Conservation (phyloP, 1,139 yeast species). For the Zygosaccharomyces pseudobailii region DNA sequence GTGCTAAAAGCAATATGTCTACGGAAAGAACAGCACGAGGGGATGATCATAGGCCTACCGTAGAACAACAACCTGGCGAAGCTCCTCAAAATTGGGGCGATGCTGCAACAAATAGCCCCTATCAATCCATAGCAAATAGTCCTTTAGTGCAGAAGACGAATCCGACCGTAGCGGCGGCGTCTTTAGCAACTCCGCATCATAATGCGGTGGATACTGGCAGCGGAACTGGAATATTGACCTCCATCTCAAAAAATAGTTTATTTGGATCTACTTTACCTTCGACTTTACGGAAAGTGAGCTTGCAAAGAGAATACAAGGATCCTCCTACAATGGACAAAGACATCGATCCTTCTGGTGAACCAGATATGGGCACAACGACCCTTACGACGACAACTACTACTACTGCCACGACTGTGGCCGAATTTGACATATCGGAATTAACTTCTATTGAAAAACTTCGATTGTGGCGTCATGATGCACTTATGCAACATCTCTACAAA, state of each 20-base stretch:
- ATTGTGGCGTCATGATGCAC: conserved; percentile 91
- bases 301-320: conserved; percentile 22
- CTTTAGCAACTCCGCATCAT: conserved; percentile 28
- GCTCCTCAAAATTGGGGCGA: background rate
- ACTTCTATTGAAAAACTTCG: conserved; percentile 84
- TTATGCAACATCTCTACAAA: conserved; percentile 84
- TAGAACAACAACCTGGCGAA: background rate
- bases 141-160: conserved; percentile 29
- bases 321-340: conserved; percentile 6
- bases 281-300: conserved; percentile 29
- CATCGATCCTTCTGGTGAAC: background rate
- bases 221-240: conserved; percentile 22
- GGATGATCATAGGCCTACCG: background rate
- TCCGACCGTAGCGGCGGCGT: conserved; percentile 15
- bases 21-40: background rate
- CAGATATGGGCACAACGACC: conserved; percentile 9
- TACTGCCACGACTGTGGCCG: conserved; percentile 18
- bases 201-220: conserved; percentile 12
- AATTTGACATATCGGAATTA: conserved; percentile 39
- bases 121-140: conserved; percentile 26
- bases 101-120: conserved; percentile 15
- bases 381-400: conserved; percentile 16
- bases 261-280: conserved; percentile 31
- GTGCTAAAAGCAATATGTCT: conserved; percentile 29
- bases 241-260: conserved; percentile 27